phyloP scores from a whole-genome alignment of 2,329 filamentous ascomycete genomes.

The Parafenestella ontariensis region DNA sequence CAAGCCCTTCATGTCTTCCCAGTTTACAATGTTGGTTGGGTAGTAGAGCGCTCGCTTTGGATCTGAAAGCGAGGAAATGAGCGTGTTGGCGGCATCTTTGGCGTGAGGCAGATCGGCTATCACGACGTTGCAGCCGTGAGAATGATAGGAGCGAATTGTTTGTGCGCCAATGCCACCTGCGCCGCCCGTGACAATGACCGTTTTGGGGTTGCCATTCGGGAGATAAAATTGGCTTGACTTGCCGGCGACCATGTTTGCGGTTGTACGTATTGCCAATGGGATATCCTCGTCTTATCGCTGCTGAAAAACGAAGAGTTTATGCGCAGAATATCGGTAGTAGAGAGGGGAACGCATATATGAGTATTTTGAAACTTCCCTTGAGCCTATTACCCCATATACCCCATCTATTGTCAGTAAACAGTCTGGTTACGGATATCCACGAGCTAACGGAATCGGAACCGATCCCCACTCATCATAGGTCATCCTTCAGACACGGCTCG shows the following conservation, averaged over 20 bases:
- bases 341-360: no score
- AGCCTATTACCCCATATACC: no score
- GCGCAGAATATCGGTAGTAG: not conserved
- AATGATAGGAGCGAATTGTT: slow-evolving; percentile 48
- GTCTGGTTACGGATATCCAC: not conserved
- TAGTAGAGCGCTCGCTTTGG: slow-evolving; percentile 44
- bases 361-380: no score
- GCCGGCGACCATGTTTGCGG: not conserved
- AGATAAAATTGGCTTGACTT: slow-evolving; percentile 6
- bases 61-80: slow-evolving; percentile 40
- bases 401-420: no score
- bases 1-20: slow-evolving; percentile 45
- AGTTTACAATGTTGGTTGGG: slow-evolving; percentile 47
- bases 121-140: slow-evolving; percentile 49
- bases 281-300: not conserved
- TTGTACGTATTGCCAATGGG: not conserved
- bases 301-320: not conserved
- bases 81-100: slow-evolving; percentile 28
- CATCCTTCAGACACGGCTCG: not conserved
- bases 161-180: slow-evolving; percentile 53
- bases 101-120: slow-evolving; percentile 46
- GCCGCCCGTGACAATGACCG: slow-evolving; percentile 51
- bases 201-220: slow-evolving; percentile 38
- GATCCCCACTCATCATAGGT: no score
- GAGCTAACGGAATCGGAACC: no score